phyloP scores from a whole-genome alignment of 2,329 filamentous ascomycete genomes.

The Penicillium polonicum region DNA sequence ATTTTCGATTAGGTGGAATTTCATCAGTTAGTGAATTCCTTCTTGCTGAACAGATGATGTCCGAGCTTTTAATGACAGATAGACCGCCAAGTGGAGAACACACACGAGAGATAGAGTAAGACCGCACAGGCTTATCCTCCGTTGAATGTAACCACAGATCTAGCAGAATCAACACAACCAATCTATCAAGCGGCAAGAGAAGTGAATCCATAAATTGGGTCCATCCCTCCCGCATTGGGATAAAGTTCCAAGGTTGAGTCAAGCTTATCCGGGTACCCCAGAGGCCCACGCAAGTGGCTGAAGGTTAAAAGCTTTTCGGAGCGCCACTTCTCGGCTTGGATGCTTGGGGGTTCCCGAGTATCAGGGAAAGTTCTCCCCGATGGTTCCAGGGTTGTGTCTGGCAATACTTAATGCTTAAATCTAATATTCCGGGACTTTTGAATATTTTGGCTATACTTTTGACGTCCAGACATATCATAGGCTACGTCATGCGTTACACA shows the following conservation, averaged over 20 bases:
- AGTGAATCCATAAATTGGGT: background rate
- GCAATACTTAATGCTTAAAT: background rate
- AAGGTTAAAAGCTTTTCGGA: constrained; percentile 15
- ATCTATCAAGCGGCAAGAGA: background rate
- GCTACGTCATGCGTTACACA: background rate
- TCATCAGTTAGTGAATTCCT: too few species aligned
- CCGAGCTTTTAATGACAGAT: background rate
- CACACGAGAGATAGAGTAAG: background rate
- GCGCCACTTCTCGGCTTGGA: constrained; percentile 14
- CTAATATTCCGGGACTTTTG: background rate
- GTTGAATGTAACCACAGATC: background rate
- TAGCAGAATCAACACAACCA: background rate
- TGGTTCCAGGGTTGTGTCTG: background rate
- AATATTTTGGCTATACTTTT: background rate
- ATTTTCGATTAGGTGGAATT: background rate
- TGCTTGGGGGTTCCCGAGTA: background rate
- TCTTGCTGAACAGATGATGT: background rate
- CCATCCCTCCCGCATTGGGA: background rate
- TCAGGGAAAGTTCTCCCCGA: background rate
- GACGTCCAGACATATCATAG: background rate
- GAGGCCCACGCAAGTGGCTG: constrained; percentile 19
- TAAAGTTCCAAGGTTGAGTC: constrained; percentile 9
- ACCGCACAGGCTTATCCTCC: background rate
- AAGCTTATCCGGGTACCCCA: constrained; percentile 17
- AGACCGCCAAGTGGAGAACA: background rate